Evolutionary conservation across 352 stramenopile species (phyloP).

Genomic region (Phytophthora chlamydospora): DNA sequence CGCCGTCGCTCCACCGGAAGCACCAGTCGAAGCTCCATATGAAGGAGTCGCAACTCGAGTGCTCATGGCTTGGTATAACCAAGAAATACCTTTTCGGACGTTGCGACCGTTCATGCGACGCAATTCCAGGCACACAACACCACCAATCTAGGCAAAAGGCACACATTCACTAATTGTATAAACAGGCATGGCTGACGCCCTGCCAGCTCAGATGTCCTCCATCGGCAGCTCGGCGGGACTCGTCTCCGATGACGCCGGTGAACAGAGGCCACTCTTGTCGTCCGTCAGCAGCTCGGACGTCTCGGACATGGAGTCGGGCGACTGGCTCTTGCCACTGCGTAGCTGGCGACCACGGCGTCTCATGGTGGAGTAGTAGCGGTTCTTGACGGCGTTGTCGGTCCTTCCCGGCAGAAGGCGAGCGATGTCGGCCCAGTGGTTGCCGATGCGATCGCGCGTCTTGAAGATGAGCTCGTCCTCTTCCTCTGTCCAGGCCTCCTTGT

Average conservation of each 20-base stretch:
- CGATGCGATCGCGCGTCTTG: constrained; percentile 75
- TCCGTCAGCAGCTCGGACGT: constrained; percentile 13
- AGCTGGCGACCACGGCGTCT: constrained; percentile 66
- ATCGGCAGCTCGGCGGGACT: constrained; percentile 16
- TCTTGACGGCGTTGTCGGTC: constrained; percentile 98
- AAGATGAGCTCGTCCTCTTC: constrained; percentile 93
- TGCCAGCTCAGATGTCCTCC: constrained; percentile 17
- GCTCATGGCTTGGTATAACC: background rate
- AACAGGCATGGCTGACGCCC: constrained; percentile 1
- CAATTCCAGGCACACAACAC: background rate
- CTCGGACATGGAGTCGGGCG: constrained; percentile 28
- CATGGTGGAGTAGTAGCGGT: constrained; percentile 92
- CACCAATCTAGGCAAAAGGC: background rate
- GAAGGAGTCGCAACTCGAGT: constrained; percentile 14
- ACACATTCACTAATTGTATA: constrained; percentile 15
- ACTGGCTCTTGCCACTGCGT: constrained; percentile 28
- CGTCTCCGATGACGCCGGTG: constrained; percentile 31
- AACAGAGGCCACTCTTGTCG: constrained; percentile 27
- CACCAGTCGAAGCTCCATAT: constrained; percentile 4
- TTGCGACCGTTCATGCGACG: constrained; percentile 12
- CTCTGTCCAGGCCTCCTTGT: constrained; percentile 93
- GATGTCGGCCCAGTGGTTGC: constrained; percentile 98
- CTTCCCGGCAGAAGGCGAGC: constrained; percentile 93
- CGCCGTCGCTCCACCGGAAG: constrained; percentile 3
- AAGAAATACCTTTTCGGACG: no score